Evolutionary conservation across 768 basidiomycete species (phyloP), one percentile per base, ranked within the genome.

Genomic region (Amanita polypyramis): DNA sequence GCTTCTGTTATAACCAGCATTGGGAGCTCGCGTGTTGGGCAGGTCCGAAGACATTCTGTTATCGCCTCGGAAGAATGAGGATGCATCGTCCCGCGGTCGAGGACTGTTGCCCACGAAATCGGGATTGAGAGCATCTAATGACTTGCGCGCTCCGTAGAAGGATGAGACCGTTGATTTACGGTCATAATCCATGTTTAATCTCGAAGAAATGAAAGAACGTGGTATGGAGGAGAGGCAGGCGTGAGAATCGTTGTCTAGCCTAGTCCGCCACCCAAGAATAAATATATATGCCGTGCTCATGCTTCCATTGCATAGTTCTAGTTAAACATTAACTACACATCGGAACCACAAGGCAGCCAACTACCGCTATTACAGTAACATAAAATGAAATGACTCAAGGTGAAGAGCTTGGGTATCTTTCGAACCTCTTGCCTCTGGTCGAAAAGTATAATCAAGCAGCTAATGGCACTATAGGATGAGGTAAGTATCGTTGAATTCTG

Each of bases 91-190:
- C 44, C 77, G 70, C 15, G 68, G 65, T 51, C 74, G 72, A 51
- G 54, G 55, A 41, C 56, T 55, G 15, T 65, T 59, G 11, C 67
- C 61, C 7, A 71, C 68, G 46, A 68, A 75, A 55, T 80, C 73
- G 49, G 68, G 60, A 55, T 79, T 79, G 42, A 85, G 70, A 25
- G 70, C 75, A 56, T 89, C 81, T 51, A 85, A 74, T 49, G 66
- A 60, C 60, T 79, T 77, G 32, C 76, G 75, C 11, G 69, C 76
- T 17, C 79, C 82, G 53, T 86, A 88, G 70, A 87, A 89, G 3
- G 85, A 88, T 7, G 86, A 88, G 4, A 84, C 82, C 1, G 76
- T 75, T 4, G 87, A 86, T 64, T 83, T 85, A 58, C 83, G 75
- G 66, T 87, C 86, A 56, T 76, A 72, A 54, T 87, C 85, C 85